These are phyloP conservation scores for Falciphora oryzae DNA, from an alignment of 2,329 filamentous ascomycete genomes.

Conservation along the genomic window DNA sequence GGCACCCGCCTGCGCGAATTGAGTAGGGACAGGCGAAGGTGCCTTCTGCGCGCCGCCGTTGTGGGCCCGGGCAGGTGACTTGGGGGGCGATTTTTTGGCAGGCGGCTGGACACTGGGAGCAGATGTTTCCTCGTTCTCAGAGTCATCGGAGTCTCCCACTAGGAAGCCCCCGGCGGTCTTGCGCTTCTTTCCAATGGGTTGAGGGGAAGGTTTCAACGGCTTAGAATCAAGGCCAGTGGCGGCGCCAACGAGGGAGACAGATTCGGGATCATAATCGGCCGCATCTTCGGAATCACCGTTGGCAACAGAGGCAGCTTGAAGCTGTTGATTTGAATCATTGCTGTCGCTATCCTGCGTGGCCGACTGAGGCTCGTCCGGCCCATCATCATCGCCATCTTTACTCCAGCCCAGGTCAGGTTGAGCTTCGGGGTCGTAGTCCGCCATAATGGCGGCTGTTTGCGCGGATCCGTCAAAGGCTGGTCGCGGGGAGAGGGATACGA, in stretches of 20 bases:
- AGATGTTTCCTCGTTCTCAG: conserved; percentile 40
- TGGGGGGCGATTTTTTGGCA: not conserved
- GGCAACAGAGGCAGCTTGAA: conserved; percentile 40
- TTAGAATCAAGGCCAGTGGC: conserved; percentile 19
- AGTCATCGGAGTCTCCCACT: conserved; percentile 50
- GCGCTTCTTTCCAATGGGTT: conserved; percentile 46
- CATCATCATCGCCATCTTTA: conserved; percentile 17
- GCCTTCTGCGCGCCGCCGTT: conserved; percentile 21
- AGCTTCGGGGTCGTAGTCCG: conserved; percentile 7
- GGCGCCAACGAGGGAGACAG: conserved; percentile 34
- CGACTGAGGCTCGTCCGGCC: conserved; percentile 14
- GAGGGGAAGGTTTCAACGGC: conserved; percentile 26
- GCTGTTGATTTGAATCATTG: conserved; percentile 30
- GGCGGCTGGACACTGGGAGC: not conserved
- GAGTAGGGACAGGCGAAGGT: not conserved
- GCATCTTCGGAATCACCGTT: conserved; percentile 42
- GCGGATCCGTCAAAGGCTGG: not conserved
- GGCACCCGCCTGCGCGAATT: not conserved
- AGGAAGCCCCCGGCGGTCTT: conserved; percentile 56
- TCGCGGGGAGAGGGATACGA: not conserved
- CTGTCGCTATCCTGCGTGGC: conserved; percentile 43
- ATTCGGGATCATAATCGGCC: conserved; percentile 54
- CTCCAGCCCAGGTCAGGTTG: conserved; percentile 9
- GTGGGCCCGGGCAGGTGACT: not conserved
- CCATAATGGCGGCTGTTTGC: conserved; percentile 3